Evolutionary conservation across 2,329 filamentous ascomycete genomes (phyloP).

Genomic region (Microdochium bolleyi): DNA sequence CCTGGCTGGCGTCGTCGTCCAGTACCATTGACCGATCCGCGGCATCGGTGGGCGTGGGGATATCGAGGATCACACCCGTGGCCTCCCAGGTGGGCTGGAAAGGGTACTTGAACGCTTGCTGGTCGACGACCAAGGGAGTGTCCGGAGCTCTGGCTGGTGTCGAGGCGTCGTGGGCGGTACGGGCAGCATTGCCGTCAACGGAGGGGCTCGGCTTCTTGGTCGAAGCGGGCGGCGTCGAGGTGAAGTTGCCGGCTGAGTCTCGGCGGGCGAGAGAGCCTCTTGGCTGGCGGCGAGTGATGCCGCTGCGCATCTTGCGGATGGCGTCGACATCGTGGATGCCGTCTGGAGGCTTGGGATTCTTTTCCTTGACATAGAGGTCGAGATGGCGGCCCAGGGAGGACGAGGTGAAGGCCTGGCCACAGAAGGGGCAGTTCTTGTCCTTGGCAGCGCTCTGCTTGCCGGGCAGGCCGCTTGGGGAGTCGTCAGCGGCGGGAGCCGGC

Average conservation of each 20-base stretch:
- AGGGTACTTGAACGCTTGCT: slow-evolving; percentile 44
- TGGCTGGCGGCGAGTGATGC: slow-evolving; percentile 80
- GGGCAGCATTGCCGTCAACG: slow-evolving; percentile 27
- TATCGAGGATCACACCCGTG: slow-evolving; percentile 71
- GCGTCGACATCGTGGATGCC: slow-evolving; percentile 85
- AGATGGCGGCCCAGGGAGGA: slow-evolving; percentile 89
- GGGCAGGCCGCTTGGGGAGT: slow-evolving; percentile 27
- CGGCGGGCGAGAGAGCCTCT: slow-evolving; percentile 54
- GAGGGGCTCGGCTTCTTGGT: slow-evolving; percentile 30
- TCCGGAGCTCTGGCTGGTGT: slow-evolving; percentile 11
- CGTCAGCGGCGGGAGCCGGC: slow-evolving; percentile 6
- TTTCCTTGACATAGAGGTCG: slow-evolving; percentile 88
- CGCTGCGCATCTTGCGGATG: slow-evolving; percentile 74
- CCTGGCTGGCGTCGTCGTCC: slow-evolving; percentile 22
- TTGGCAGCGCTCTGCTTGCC: slow-evolving; percentile 51
- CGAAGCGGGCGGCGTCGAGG: slow-evolving; percentile 34
- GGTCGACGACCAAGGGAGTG: slow-evolving; percentile 31
- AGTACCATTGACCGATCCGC: slow-evolving; percentile 31
- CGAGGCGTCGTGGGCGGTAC: slow-evolving; percentile 26
- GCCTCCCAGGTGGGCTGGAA: slow-evolving; percentile 63
- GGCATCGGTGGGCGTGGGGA: slow-evolving; percentile 37
- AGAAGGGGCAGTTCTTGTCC: slow-evolving; percentile 84
- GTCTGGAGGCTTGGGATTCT: slow-evolving; percentile 81
- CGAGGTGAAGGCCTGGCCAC: slow-evolving; percentile 82
- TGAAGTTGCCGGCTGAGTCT: slow-evolving; percentile 47